phyloP scores from a whole-genome alignment of 495 filamentous ascomycete species.

The Xylaria grammica region DNA sequence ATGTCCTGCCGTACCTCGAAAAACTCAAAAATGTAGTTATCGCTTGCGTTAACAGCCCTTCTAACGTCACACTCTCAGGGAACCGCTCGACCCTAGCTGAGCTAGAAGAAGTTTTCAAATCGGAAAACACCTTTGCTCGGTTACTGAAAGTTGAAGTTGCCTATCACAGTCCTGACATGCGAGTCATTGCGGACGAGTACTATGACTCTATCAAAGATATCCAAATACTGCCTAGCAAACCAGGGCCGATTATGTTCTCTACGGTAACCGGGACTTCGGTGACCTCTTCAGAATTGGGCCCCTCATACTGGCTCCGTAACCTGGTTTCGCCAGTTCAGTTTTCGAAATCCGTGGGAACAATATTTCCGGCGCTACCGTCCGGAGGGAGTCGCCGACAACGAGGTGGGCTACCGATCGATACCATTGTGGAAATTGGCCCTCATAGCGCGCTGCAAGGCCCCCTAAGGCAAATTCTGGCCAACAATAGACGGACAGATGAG shows the following conservation, averaged over 20 bases:
- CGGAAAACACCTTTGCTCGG: constrained; percentile 43
- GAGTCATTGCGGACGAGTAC: constrained; percentile 45
- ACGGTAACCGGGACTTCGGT: constrained; percentile 33
- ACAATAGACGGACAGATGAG: neutral
- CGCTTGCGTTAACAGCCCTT: constrained; percentile 46
- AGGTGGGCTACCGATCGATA: too few species aligned
- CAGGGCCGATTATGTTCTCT: neutral
- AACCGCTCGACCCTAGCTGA: constrained; percentile 40
- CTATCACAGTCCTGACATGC: constrained; percentile 54
- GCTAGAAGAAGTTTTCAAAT: constrained; percentile 24
- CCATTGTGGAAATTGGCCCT: constrained; percentile 65
- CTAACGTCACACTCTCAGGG: constrained; percentile 40
- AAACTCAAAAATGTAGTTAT: neutral
- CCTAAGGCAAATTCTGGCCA: constrained; percentile 46
- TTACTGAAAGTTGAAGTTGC: constrained; percentile 48
- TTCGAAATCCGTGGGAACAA: constrained; percentile 23
- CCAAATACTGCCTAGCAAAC: too few species aligned
- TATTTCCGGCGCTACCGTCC: constrained; percentile 22
- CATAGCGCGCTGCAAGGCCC: constrained; percentile 63
- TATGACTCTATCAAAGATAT: constrained; percentile 28
- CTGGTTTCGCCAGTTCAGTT: constrained; percentile 43
- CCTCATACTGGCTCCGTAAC: constrained; percentile 44
- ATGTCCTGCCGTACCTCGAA: constrained; percentile 23
- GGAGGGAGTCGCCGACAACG: constrained; percentile 35
- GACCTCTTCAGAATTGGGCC: constrained; percentile 30